These are phyloP conservation scores for Fusarium siculi DNA, from an alignment of 2,329 filamentous ascomycete genomes.

Conservation along the genomic window DNA sequence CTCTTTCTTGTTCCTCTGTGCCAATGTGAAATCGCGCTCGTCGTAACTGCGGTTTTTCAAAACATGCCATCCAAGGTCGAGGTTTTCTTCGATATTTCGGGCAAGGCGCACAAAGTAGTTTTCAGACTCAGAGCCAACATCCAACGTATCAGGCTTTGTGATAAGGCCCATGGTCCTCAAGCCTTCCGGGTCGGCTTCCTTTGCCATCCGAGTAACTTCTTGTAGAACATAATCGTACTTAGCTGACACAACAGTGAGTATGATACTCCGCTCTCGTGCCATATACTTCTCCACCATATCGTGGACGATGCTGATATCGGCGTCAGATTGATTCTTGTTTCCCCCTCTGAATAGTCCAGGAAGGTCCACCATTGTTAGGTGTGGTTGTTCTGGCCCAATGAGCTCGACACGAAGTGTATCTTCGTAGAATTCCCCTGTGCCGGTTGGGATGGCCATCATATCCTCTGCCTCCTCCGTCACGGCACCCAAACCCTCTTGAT, in stretches of 20 bases:
- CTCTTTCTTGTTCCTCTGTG: conserved; percentile 54
- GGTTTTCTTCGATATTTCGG: conserved; percentile 57
- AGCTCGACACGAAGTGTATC: conserved; percentile 63
- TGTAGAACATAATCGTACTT: conserved; percentile 69
- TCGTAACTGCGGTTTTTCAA: conserved; percentile 47
- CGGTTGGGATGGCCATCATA: conserved; percentile 60
- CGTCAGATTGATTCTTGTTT: conserved; percentile 57
- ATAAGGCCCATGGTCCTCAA: conserved; percentile 66
- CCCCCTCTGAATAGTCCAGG: conserved; percentile 59
- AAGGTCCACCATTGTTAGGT: conserved; percentile 69
- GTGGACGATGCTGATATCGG: conserved; percentile 57
- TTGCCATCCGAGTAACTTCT: conserved; percentile 61
- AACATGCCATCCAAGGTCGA: conserved; percentile 65
- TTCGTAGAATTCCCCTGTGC: conserved; percentile 53
- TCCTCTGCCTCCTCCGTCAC: conserved; percentile 54
- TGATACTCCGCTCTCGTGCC: conserved; percentile 64
- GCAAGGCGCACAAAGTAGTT: conserved; percentile 58
- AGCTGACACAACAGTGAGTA: conserved; percentile 68
- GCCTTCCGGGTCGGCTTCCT: conserved; percentile 40
- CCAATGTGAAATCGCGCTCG: conserved; percentile 41
- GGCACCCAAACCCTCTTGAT: conserved; percentile 24
- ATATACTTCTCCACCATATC: conserved; percentile 68
- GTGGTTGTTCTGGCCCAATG: conserved; percentile 58
- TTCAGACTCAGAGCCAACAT: conserved; percentile 44
- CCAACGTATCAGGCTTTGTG: conserved; percentile 63